These are phyloP conservation scores for Penicillium soppii DNA, from an alignment of 495 filamentous ascomycete species.

Conservation along the genomic window DNA sequence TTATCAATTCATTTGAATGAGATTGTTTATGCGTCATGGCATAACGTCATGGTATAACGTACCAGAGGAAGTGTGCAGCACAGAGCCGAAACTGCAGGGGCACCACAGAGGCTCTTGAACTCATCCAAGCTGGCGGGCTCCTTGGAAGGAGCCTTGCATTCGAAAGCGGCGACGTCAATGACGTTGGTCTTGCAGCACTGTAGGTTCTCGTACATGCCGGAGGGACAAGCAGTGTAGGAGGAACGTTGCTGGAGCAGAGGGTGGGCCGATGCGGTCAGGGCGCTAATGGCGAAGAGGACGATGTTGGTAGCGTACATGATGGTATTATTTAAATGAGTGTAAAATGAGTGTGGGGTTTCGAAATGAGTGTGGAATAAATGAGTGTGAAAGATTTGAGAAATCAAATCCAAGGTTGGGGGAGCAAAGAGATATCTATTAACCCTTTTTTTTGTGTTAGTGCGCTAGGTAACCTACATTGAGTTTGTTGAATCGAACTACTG, in stretches of 20 bases:
- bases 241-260: constrained; percentile 1
- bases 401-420: not conserved
- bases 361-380: not conserved
- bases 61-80: not conserved
- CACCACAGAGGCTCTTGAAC: constrained; percentile 1
- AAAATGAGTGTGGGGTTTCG: not conserved
- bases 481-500: not conserved
- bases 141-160: constrained; percentile 1
- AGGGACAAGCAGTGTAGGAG: not conserved
- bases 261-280: not conserved
- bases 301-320: not conserved
- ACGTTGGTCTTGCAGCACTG: not conserved
- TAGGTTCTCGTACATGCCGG: not conserved
- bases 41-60: not conserved
- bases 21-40: not conserved
- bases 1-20: not conserved
- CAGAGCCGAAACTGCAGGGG: not conserved
- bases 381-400: not conserved
- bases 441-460: not conserved
- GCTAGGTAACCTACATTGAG: not conserved
- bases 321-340: not conserved
- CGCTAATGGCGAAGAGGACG: constrained; percentile 1
- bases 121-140: not conserved
- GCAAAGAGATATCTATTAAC: not conserved
- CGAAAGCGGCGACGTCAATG: not conserved